Conservation (phyloP, 805 yeast genomes). For the Komagataella pastoris region DNA sequence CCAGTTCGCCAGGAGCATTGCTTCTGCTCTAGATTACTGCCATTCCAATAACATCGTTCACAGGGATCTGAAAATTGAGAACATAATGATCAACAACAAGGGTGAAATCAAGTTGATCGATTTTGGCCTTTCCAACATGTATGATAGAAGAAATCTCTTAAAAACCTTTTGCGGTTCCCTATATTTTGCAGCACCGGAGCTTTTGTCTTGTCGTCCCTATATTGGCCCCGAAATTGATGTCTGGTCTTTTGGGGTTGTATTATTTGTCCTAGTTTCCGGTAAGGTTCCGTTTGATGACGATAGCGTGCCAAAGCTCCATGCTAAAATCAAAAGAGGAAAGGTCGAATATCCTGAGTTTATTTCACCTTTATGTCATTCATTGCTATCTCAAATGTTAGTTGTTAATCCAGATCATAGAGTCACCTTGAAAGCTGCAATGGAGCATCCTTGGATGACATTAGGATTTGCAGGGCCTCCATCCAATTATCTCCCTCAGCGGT, state of each 20-base stretch:
- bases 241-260: slow-evolving; percentile 96
- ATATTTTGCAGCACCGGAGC: slow-evolving; percentile 97
- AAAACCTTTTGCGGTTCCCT: slow-evolving; percentile 95
- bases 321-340: slow-evolving; percentile 81
- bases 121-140: slow-evolving; percentile 88
- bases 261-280: slow-evolving; percentile 92
- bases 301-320: slow-evolving; percentile 81
- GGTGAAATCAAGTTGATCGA: slow-evolving; percentile 95
- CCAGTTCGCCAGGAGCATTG: slow-evolving; percentile 89
- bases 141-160: slow-evolving; percentile 53
- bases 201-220: slow-evolving; percentile 84
- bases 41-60: slow-evolving; percentile 93
- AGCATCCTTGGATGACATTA: slow-evolving; percentile 89
- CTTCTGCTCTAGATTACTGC: slow-evolving; percentile 85
- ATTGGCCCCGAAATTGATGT: slow-evolving; percentile 95
- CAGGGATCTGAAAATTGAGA: slow-evolving; percentile 92
- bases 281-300: slow-evolving; percentile 97
- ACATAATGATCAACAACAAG: slow-evolving; percentile 82
- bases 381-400: slow-evolving; percentile 79
- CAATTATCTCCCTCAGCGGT: slow-evolving; percentile 63
- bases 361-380: slow-evolving; percentile 66
- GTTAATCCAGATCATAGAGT: slow-evolving; percentile 83
- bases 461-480: slow-evolving; percentile 70
- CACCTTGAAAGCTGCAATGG: slow-evolving; percentile 58
- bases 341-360: slow-evolving; percentile 84